Base-by-base conservation (phyloP, 306 rosid species). In the Alnus rubra region DNA sequence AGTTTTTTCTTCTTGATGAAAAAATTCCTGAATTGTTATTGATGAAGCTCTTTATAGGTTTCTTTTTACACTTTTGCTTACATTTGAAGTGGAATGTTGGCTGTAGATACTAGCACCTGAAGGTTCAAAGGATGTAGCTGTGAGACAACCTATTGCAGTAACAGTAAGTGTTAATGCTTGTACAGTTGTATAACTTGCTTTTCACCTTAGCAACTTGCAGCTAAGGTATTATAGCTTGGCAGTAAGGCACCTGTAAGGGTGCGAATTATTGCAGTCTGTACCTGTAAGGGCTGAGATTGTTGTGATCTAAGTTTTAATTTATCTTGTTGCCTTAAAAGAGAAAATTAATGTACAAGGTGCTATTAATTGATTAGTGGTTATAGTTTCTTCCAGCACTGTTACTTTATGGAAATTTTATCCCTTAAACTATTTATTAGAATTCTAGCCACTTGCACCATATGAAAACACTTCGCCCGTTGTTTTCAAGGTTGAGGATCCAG, bases 81-180 rank as follows among this genome's bases (percentile, higher is more conserved):
- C 67, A 58, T 30, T 45, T 75, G 64, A 74, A n/a, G 6, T 79
- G 62, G 23, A 79, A 78, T 79, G 19, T 74, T 77, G 51, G 49
- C 58, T 75, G 81, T 77, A 88, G 86, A 95, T 92, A 80, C 83
- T 95, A 71, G 93, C 85, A 74, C 89, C 94, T 44, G 98, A 93
- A 59, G 99, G 99, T 74, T 86, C 98, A 60, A 95, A 93, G 84
- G 99, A 95, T 28, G 93, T 95, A 84, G 91, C 89, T 51, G 98
- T 95, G 30, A 98, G 99, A 70, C 92, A 91, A 70, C 92, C 99
- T 70, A 95, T 95, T 87, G 99, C 99, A 74, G 85, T 95, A 82
- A 91, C 97, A 54, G 99, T 95, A 88, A 90, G 98, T 90, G 62
- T 74, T 39, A 79, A 69, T 77, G 70, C 74, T 73, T 83, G 63